Base-by-base conservation (phyloP, 2,329 filamentous ascomycete species). In the Cladosporium sp. region DNA sequence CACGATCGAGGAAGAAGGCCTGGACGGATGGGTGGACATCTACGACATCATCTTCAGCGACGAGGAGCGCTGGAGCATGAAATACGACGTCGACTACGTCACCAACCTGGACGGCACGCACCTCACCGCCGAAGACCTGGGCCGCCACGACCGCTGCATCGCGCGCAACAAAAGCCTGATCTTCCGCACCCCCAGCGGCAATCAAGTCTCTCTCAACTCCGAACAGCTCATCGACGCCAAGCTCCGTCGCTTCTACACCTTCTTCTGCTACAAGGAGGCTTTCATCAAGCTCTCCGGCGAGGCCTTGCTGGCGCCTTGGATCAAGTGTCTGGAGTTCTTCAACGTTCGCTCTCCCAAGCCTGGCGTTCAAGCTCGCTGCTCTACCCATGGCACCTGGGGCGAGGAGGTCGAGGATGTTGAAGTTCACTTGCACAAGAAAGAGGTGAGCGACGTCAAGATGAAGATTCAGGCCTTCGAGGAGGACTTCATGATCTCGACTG, bases 241-340 rank as follows among this genome's bases (percentile, higher is more conserved):
- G 62, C 71, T 91, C 22, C 76, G 85, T 4, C 76, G 79, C 47
- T 92, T 92, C 64, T 92, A 90, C 65, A 79, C 85, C 1, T 80
- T 86, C 53, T 92, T 87, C 84, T 88, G 85, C 65, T 77, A 89
- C 66, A 83, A 88, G 59, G 88, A 92, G 70, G 84, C 86, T 1
- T 91, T 88, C 64, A 83, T 91, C 68, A 92, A 91, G 78, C 83
- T 92, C 72, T 87, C 86, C 24, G 88, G 88, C 20, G 86, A 91
- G 61, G 88, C 86, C 0, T 73, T 92, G 52, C 73, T 90, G 7
- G 88, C 88, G 0, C 73, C 75, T 3, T 92, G 88, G 88, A 73
- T 92, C 43, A 73, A 72, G 44, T 79, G 86, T 43, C 71, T 91
- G 7, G 84, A 90, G 60, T 88, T 92, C 63, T 72, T 75, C 52